phyloP scores from a whole-genome alignment of 163 green algal species.

The Picocystis sp. region DNA sequence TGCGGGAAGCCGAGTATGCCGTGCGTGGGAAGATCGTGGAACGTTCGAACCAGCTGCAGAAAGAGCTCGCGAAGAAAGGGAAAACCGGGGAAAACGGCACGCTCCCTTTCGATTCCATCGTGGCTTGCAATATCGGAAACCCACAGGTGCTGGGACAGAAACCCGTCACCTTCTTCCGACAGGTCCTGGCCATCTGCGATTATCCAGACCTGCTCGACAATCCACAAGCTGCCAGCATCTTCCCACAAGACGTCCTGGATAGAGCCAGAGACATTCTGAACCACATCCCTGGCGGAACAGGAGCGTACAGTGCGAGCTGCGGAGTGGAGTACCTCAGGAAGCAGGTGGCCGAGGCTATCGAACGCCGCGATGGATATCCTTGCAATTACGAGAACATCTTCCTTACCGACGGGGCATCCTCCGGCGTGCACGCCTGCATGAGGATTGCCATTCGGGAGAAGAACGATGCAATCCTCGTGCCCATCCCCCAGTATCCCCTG shows the following conservation, averaged over 20 bases:
- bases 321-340: conserved; percentile 37
- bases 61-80: conserved; percentile 4
- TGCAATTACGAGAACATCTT: conserved; percentile 50
- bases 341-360: conserved; percentile 44
- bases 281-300: conserved; percentile 27
- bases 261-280: conserved; percentile 40
- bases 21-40: conserved; percentile 74
- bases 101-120: conserved; percentile 52
- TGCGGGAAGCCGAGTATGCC: conserved; percentile 62
- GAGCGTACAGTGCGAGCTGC: conserved; percentile 47
- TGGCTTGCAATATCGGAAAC: conserved; percentile 94
- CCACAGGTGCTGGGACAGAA: conserved; percentile 80
- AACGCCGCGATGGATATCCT: conserved; percentile 46
- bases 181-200: conserved; percentile 71
- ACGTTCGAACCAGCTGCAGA: conserved; percentile 21
- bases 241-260: conserved; percentile 1
- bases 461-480: conserved; percentile 47
- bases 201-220: conserved; percentile 47
- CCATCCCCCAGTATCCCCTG: conserved; percentile 53
- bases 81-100: conserved; percentile 23
- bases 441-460: conserved; percentile 30
- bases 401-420: conserved; percentile 38
- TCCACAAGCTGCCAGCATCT: conserved; percentile 6
- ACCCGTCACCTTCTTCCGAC: conserved; percentile 80
- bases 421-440: conserved; percentile 27